Evolutionary conservation across 352 stramenopile species (phyloP), one percentile per base, ranked within the genome.

Genomic region (Pythium folliculosum): DNA sequence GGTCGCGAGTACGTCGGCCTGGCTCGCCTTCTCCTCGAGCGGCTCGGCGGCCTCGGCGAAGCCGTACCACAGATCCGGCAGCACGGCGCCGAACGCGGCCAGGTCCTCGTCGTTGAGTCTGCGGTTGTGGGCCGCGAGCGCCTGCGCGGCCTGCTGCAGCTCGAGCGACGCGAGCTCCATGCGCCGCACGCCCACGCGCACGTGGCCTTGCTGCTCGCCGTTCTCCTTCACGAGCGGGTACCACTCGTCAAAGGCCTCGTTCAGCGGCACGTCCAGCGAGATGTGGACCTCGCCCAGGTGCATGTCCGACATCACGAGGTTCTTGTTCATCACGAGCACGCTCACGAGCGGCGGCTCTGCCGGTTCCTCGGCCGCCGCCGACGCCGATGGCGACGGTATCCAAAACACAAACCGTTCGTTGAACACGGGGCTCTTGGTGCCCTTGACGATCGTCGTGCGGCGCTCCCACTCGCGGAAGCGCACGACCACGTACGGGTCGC

Each of bases 351-450:
- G 72, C 40, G 80, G 63, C 21, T 86, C 78, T 57, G 77, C 82
- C 0, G 75, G 63, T n/a, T n/a, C 47, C 17, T 37, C 45, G 12
- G 21, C 37, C 10, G 43, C 35, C 14, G 43, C 7, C 0, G 80
- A 83, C n/a, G 78, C 70, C 23, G 23, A 37, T 21, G 38, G 10
- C 0, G 80, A 82, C 25, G 80, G 73, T 21, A 88, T 40, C 79
- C 81, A 92, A 69, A 90, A 88, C 51, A 92, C 79, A 52, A 92
- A 92, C 0, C 84, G 80, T 32, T 91, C 81, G 61, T 90, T 89
- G 67, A 86, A 84, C 21, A 81, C 67, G 9, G 73, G 70, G 13
- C 67, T 71, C 25, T 73, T 70, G 5, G 63, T 72, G 19, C 60
- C 65, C 17, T 67, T 65, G 12, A 69, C 70, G 43, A 78, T 70